phyloP scores from a whole-genome alignment of 2,329 filamentous ascomycete genomes.

The Ophiostoma sp. region DNA sequence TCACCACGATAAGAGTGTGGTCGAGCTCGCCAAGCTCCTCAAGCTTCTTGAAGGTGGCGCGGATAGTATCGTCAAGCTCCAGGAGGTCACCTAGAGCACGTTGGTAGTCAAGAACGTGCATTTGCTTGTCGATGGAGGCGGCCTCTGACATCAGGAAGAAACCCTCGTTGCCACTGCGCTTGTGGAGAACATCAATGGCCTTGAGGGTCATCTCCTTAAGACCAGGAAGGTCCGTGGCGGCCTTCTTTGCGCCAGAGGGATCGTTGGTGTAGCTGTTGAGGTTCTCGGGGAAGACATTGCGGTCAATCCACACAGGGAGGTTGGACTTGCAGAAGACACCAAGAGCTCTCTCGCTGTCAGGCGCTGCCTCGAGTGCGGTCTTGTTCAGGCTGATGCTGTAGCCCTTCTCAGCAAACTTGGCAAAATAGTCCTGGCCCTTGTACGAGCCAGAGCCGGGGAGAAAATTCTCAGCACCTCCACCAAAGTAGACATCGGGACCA shows the following conservation, averaged over 20 bases:
- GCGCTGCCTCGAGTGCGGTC: slow-evolving; percentile 57
- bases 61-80: slow-evolving; percentile 78
- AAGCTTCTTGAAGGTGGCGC: slow-evolving; percentile 67
- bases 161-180: slow-evolving; percentile 60
- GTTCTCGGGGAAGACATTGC: slow-evolving; percentile 72
- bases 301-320: slow-evolving; percentile 80
- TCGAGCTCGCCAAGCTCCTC: slow-evolving; percentile 60
- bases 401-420: slow-evolving; percentile 63
- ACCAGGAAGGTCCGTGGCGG: slow-evolving; percentile 70
- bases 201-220: slow-evolving; percentile 88
- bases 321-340: slow-evolving; percentile 72
- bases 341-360: slow-evolving; percentile 58
- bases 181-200: slow-evolving; percentile 71
- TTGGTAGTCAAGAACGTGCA: slow-evolving; percentile 81
- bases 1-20: slow-evolving; percentile 72
- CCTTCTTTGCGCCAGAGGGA: slow-evolving; percentile 57
- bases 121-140: slow-evolving; percentile 83
- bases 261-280: slow-evolving; percentile 60
- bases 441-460: slow-evolving; percentile 59
- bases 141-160: slow-evolving; percentile 88
- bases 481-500: slow-evolving; percentile 76
- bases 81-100: slow-evolving; percentile 78
- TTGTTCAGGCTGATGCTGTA: slow-evolving; percentile 71
- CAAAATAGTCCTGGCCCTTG: slow-evolving; percentile 71
- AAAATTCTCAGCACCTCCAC: slow-evolving; percentile 78